phyloP scores from a whole-genome alignment of 2,329 filamentous ascomycete species.

The Catunica adiposa region DNA sequence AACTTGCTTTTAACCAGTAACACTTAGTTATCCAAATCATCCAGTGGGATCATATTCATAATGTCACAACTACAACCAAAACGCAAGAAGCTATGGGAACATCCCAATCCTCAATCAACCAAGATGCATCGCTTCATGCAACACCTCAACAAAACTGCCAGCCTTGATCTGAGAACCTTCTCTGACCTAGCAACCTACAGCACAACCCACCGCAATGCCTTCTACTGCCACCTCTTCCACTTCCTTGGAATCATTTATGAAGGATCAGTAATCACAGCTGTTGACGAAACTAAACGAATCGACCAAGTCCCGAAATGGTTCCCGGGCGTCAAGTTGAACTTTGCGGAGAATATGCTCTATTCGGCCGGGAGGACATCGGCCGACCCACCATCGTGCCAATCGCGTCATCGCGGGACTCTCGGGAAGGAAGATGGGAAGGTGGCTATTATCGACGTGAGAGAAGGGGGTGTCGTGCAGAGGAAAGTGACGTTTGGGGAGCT shows the following conservation, averaged over 20 bases:
- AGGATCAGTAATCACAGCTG: constrained; percentile 40
- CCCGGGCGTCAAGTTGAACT: constrained; percentile 55
- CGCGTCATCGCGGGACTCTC: constrained; percentile 30
- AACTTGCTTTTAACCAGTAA: too few relatives aligned
- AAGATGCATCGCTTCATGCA: constrained; percentile 53
- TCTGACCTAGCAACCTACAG: constrained; percentile 56
- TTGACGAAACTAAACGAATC: constrained; percentile 55
- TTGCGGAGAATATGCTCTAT: constrained; percentile 66
- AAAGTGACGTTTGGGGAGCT: constrained; percentile 53
- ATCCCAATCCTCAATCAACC: constrained; percentile 43
- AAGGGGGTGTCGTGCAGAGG: constrained; percentile 40
- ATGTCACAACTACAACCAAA: neutral
- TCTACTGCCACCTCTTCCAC: constrained; percentile 49
- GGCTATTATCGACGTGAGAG: constrained; percentile 56
- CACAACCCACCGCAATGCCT: constrained; percentile 40
- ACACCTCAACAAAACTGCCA: constrained; percentile 38
- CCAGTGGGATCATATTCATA: too few relatives aligned
- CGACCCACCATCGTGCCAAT: constrained; percentile 20
- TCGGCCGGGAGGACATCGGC: constrained; percentile 20
- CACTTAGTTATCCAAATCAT: too few relatives aligned
- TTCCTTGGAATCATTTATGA: constrained; percentile 44
- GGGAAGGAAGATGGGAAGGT: constrained; percentile 56
- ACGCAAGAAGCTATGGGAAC: constrained; percentile 42
- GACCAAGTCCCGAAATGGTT: constrained; percentile 64
- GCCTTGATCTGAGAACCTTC: constrained; percentile 46